These are phyloP conservation scores for Paramyrothecium sp. DNA, from an alignment of 2,329 filamentous ascomycete species.

Conservation along the genomic window DNA sequence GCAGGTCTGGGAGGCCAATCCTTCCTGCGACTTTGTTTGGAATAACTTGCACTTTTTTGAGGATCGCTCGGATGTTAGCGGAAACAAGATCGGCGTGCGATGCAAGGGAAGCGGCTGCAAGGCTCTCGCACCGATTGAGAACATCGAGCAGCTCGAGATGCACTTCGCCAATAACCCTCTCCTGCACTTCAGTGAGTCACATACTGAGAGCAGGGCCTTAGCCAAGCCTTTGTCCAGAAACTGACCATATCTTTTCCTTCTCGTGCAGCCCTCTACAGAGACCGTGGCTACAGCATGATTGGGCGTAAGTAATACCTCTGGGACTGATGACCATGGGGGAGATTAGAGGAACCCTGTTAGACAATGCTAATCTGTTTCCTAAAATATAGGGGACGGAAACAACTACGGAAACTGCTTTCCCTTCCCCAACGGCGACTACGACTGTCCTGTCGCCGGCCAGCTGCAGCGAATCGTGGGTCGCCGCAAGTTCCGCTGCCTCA, in stretches of 20 bases:
- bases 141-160: not conserved
- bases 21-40: not conserved
- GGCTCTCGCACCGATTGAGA: not conserved
- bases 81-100: not conserved
- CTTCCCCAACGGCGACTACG: not conserved
- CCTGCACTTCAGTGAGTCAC: not conserved
- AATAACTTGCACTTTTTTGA: not conserved
- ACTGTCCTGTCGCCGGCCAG: not conserved
- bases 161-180: not conserved
- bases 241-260: no score
- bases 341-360: no score
- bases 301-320: not conserved
- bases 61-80: not conserved
- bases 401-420: not conserved
- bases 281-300: not conserved
- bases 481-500: not conserved
- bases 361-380: no score
- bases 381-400: not conserved
- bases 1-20: not conserved
- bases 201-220: no score
- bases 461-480: not conserved
- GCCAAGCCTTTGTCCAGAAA: no score
- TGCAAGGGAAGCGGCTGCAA: not conserved
- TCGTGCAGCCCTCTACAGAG: not conserved
- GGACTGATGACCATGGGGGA: no score